phyloP scores from a whole-genome alignment of 192 early-diverging fungal genomes.

The Backusella parvicylindrica region DNA sequence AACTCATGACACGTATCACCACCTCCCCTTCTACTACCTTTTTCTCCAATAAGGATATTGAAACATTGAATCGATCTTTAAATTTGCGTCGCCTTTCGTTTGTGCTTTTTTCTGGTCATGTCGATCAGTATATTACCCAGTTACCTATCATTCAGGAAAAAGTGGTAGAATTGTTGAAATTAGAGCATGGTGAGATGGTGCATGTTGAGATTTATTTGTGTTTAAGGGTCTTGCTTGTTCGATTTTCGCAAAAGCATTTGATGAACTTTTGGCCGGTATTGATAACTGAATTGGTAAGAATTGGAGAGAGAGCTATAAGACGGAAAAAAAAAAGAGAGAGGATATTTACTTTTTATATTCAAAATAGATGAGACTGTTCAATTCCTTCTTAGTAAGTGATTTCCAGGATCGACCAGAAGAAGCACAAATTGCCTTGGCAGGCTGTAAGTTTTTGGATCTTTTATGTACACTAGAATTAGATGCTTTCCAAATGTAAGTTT shows the following conservation, averaged over 20 bases:
- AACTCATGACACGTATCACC: conserved; percentile 70
- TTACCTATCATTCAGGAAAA: conserved; percentile 84
- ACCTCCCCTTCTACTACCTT: conserved; percentile 65
- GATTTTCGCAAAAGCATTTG: conserved; percentile 78
- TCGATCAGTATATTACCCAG: conserved; percentile 76
- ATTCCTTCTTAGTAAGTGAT: conserved; percentile 49
- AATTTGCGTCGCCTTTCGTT: conserved; percentile 76
- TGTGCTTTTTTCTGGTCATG: conserved; percentile 67
- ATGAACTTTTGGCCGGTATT: conserved; percentile 91
- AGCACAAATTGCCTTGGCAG: conserved; percentile 70
- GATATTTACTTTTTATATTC: background rate
- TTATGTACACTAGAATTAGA: conserved; percentile 78
- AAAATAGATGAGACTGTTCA: conserved; percentile 63
- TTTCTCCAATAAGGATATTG: conserved; percentile 83
- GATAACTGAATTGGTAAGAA: conserved; percentile 77
- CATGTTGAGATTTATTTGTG: conserved; percentile 85
- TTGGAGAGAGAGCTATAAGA: background rate
- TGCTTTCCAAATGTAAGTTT: conserved; percentile 74
- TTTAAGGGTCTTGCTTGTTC: conserved; percentile 74
- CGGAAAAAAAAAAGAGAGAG: background rate
- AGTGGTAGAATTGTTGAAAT: conserved; percentile 83
- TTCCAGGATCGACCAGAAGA: conserved; percentile 57
- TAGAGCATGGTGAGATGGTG: conserved; percentile 59
- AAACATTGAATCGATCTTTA: conserved; percentile 62
- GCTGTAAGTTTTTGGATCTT: conserved; percentile 88